Percentiles rank a stretch among this genome's conserved stretches.
Conservation (phyloP, 169 alveolate species). For the Pseudocohnilembus persalinus region DNA sequence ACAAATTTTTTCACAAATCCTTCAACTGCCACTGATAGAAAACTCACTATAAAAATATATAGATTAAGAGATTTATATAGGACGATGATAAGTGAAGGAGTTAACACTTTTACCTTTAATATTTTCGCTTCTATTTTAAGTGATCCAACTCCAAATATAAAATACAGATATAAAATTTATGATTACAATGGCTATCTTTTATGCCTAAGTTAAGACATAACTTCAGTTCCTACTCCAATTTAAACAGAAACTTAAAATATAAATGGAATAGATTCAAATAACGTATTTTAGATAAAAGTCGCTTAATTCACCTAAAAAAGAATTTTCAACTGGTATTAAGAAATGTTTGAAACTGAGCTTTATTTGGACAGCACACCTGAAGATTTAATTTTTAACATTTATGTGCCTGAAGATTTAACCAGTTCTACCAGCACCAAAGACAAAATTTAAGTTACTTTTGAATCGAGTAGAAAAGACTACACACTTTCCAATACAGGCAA, state of each 20-base stretch:
- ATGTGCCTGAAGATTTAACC: neutral
- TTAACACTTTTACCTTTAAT: neutral
- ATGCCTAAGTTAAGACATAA: neutral
- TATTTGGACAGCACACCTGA: neutral
- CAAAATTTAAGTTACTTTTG: neutral
- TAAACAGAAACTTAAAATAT: no score
- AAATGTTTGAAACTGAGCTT: neutral
- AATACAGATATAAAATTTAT: neutral
- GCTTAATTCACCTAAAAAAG: neutral
- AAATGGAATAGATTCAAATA: no score
- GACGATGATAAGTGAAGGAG: neutral
- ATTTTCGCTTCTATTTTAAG: neutral
- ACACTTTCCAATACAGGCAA: neutral
- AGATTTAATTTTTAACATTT: no score
- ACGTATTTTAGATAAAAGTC: no score
- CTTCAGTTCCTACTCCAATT: neutral
- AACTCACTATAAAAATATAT: no score
- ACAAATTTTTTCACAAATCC: neutral
- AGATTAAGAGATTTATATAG: neutral
- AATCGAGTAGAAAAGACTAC: neutral
- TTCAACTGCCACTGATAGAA: neutral
- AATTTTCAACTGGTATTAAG: neutral
- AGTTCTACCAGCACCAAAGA: neutral
- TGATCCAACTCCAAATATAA: no score
- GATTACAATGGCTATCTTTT: neutral